Conservation (phyloP, 108 stramenopile species). For the Skeletonema tropicum region DNA sequence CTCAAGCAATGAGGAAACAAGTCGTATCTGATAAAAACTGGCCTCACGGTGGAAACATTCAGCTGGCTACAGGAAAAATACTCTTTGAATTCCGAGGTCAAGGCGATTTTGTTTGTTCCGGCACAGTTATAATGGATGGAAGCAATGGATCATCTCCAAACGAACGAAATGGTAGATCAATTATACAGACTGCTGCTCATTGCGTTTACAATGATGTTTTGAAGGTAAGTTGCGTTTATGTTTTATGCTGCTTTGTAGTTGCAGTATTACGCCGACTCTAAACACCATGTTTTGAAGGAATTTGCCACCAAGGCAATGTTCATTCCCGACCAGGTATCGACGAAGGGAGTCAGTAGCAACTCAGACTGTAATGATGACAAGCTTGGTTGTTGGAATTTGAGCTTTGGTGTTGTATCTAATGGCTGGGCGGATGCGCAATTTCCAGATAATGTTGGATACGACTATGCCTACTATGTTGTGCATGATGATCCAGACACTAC, state of each 20-base stretch:
- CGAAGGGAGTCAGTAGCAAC: constrained; percentile 14
- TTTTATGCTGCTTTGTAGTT: no score
- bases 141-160: neutral
- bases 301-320: constrained; percentile 39
- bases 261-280: no score
- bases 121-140: constrained; percentile 38
- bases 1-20: constrained; percentile 6
- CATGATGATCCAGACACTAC: constrained; percentile 6
- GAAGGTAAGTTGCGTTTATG: no score
- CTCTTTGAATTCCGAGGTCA: constrained; percentile 37
- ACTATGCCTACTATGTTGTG: constrained; percentile 30
- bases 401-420: constrained; percentile 21
- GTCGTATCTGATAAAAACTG: constrained; percentile 29
- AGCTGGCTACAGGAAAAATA: constrained; percentile 32
- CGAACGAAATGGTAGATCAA: constrained; percentile 25
- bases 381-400: constrained; percentile 29
- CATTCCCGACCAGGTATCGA: constrained; percentile 17
- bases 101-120: constrained; percentile 33
- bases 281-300: constrained; percentile 32
- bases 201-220: constrained; percentile 43
- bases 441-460: constrained; percentile 27
- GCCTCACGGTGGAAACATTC: constrained; percentile 30
- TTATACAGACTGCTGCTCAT: constrained; percentile 47
- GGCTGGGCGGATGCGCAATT: constrained; percentile 21
- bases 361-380: constrained; percentile 23